These are phyloP conservation scores for Neonectria faginata DNA, from an alignment of 2,329 filamentous ascomycete genomes.

Conservation along the genomic window DNA sequence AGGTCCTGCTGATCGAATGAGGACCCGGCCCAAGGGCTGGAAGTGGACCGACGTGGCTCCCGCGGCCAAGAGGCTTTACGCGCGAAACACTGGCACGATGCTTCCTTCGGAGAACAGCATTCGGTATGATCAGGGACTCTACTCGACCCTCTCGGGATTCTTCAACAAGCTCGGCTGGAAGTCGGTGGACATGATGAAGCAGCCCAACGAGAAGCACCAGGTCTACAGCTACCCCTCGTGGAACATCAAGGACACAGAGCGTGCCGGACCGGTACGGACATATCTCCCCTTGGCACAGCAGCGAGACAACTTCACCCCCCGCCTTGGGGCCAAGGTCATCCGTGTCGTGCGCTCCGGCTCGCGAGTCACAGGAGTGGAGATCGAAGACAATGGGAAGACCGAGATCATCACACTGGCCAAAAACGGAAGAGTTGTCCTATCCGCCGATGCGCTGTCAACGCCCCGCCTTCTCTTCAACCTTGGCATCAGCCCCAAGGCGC, in stretches of 20 bases:
- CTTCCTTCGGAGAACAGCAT: slow-evolving; percentile 73
- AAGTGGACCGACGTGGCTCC: slow-evolving; percentile 65
- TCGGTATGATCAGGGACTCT: slow-evolving; percentile 75
- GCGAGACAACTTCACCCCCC: slow-evolving; percentile 73
- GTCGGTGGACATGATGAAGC: slow-evolving; percentile 68
- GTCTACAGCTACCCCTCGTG: slow-evolving; percentile 74
- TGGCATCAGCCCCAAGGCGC: slow-evolving; percentile 72
- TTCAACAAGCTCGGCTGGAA: slow-evolving; percentile 72
- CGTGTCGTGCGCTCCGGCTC: slow-evolving; percentile 72
- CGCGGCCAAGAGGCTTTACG: slow-evolving; percentile 71
- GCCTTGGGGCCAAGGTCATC: slow-evolving; percentile 72
- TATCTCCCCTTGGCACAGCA: slow-evolving; percentile 72
- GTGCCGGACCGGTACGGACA: slow-evolving; percentile 77
- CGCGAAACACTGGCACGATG: slow-evolving; percentile 62
- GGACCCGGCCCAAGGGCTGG: slow-evolving; percentile 72
- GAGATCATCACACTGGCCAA: slow-evolving; percentile 70
- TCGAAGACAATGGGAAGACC: slow-evolving; percentile 64
- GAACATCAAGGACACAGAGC: slow-evolving; percentile 74
- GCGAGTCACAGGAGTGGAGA: slow-evolving; percentile 72
- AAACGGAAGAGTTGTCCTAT: slow-evolving; percentile 72
- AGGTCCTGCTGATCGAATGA: slow-evolving; percentile 71
- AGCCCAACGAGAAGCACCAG: slow-evolving; percentile 72
- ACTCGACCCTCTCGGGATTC: slow-evolving; percentile 69
- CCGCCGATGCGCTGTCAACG: slow-evolving; percentile 75
- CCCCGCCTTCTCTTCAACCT: slow-evolving; percentile 71